phyloP scores from a whole-genome alignment of 495 filamentous ascomycete genomes.

The Daldinia grandis region DNA sequence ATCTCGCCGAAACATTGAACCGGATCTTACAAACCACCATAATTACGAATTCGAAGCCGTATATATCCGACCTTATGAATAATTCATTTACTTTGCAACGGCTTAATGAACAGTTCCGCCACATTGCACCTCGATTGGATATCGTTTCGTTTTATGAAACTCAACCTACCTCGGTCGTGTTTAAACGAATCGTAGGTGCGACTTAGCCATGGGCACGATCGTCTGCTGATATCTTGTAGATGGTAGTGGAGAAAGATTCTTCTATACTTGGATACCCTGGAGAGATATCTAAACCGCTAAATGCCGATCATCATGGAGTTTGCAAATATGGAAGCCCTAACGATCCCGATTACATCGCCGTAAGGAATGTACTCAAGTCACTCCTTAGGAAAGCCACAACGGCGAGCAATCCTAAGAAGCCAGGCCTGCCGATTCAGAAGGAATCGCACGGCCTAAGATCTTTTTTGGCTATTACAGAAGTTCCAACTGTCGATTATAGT shows the following conservation, averaged over 20 bases:
- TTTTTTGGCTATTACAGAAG: conserved; percentile 40
- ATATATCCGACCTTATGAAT: conserved; percentile 52
- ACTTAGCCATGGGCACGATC: background rate
- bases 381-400: conserved; percentile 19
- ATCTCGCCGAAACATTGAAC: conserved; percentile 52
- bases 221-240: conserved; percentile 15
- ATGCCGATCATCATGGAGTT: conserved; percentile 59
- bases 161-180: conserved; percentile 45
- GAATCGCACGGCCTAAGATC: conserved; percentile 1
- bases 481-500: conserved; percentile 47
- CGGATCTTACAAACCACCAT: conserved; percentile 43
- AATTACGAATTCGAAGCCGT: conserved; percentile 46
- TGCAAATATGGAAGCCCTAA: conserved; percentile 55
- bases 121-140: conserved; percentile 46
- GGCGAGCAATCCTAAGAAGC: conserved; percentile 13
- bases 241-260: conserved; percentile 57
- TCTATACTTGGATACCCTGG: conserved; percentile 56
- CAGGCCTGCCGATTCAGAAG: background rate
- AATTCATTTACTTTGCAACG: conserved; percentile 48
- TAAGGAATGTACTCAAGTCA: conserved; percentile 50
- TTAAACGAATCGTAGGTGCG: conserved; percentile 14
- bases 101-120: conserved; percentile 61
- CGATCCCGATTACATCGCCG: conserved; percentile 54
- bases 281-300: conserved; percentile 51
- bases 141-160: conserved; percentile 63